Conservation (phyloP, 176 grass and related monocot genomes). For the Areca catechu region DNA sequence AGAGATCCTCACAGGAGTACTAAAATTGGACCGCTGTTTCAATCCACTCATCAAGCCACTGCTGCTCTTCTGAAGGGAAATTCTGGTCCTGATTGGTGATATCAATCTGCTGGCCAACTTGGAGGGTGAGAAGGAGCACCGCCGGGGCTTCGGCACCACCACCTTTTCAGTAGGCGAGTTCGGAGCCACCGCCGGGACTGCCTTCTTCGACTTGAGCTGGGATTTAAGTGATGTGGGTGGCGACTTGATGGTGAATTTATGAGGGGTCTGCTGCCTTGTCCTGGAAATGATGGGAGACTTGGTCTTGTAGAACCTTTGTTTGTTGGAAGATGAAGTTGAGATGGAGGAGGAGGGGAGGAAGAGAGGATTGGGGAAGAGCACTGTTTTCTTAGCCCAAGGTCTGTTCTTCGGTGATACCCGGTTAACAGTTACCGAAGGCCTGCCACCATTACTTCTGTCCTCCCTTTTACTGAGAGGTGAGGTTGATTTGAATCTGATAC, state of each 20-base stretch:
- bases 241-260: conserved; percentile 74
- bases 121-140: conserved; percentile 86
- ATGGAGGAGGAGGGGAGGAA: conserved; percentile 31
- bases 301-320: conserved; percentile 51
- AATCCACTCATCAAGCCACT: conserved; percentile 32
- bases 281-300: conserved; percentile 43
- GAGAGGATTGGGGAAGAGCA: conserved; percentile 70
- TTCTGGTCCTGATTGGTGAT: conserved; percentile 62
- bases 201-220: conserved; percentile 44
- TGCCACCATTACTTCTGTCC: background rate
- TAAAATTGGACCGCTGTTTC: conserved; percentile 56
- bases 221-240: conserved; percentile 44
- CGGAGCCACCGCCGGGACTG: conserved; percentile 11
- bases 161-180: conserved; percentile 25
- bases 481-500: conserved; percentile 68
- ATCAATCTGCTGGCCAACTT: conserved; percentile 45
- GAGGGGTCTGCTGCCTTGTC: conserved; percentile 29
- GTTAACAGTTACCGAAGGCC: conserved; percentile 38
- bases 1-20: conserved; percentile 38
- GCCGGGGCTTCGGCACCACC: conserved; percentile 26
- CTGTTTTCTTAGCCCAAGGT: conserved; percentile 74
- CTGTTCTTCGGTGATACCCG: conserved; percentile 60
- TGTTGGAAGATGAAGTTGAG: conserved; percentile 33
- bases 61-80: conserved; percentile 38
- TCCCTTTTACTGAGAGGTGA: conserved; percentile 27